Evolutionary conservation across 148 eudicot genomes (phyloP).

Genomic region (Nepenthes mirabilis): DNA sequence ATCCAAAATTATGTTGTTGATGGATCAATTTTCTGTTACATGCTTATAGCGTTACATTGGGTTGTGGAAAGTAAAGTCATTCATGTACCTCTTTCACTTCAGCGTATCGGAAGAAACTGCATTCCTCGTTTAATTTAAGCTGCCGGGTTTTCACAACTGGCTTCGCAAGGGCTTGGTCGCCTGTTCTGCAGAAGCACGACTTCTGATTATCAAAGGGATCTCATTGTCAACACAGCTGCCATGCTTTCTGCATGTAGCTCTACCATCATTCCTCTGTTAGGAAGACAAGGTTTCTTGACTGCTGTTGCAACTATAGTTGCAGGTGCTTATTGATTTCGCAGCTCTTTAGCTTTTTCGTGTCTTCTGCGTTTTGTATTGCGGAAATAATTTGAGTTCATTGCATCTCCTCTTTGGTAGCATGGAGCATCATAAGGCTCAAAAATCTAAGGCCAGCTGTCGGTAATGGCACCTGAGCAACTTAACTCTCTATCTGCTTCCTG

Average conservation of each 20-base stretch:
- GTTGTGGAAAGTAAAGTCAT: conserved; percentile 45
- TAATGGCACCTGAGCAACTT: conserved; percentile 18
- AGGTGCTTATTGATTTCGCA: conserved; percentile 37
- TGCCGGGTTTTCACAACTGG: conserved; percentile 51
- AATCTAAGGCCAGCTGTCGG: conserved; percentile 31
- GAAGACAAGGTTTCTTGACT: conserved; percentile 75
- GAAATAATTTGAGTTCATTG: no score
- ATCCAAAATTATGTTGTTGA: conserved; percentile 33
- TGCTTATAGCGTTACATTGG: conserved; percentile 59
- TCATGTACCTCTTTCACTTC: conserved; percentile 16
- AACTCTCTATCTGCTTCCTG: conserved; percentile 40
- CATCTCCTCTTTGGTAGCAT: conserved; percentile 29
- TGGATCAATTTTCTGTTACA: conserved; percentile 50
- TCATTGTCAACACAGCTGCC: conserved; percentile 37
- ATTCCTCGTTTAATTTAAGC: conserved; percentile 65
- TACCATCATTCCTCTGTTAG: conserved; percentile 62
- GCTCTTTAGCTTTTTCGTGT: neutral
- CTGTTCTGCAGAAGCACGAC: conserved; percentile 19
- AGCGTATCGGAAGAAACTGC: conserved; percentile 23
- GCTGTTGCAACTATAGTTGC: conserved; percentile 58
- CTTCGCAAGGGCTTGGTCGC: conserved; percentile 30
- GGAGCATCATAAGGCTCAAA: conserved; percentile 56
- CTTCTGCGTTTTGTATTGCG: neutral
- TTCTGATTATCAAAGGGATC: conserved; percentile 27
- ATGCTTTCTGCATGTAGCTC: conserved; percentile 79